phyloP scores from a whole-genome alignment of 495 filamentous ascomycete genomes.

The Rusavskia elegans region DNA sequence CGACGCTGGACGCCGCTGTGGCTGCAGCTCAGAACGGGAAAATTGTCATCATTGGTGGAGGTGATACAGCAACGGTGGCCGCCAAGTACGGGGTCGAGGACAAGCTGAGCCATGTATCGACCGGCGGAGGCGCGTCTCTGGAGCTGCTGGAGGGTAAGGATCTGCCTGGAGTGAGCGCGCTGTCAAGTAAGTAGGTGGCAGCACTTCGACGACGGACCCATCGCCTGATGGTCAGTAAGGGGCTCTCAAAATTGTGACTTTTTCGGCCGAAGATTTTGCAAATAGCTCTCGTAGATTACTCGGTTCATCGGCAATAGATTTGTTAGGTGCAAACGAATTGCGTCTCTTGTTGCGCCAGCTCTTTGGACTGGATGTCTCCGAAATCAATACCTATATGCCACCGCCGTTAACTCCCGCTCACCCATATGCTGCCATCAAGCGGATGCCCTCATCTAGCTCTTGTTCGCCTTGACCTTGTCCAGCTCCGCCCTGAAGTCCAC shows the following conservation, averaged over 20 bases:
- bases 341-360: not conserved
- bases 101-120: conserved; percentile 96
- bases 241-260: conserved; percentile 8
- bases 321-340: too few species aligned
- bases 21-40: conserved; percentile 60
- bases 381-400: not conserved
- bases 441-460: conserved; percentile 8
- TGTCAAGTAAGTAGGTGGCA: conserved; percentile 66
- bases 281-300: too few species aligned
- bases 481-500: conserved; percentile 60
- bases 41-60: conserved; percentile 96
- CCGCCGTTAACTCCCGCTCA: not conserved
- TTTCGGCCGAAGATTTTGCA: conserved; percentile 16
- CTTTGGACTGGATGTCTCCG: not conserved
- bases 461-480: conserved; percentile 74
- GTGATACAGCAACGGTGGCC: conserved; percentile 94
- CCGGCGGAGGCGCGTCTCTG: conserved; percentile 86
- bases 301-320: too few species aligned
- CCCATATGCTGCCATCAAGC: not conserved
- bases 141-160: conserved; percentile 97
- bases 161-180: conserved; percentile 79
- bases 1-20: conserved; percentile 74
- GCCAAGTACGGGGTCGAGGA: conserved; percentile 92
- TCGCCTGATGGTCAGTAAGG: conserved; percentile 2
- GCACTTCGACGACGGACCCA: not conserved